Evolutionary conservation across 768 basidiomycete species (phyloP), one percentile per base, ranked within the genome.

Genomic region (Lentinula detonsa): DNA sequence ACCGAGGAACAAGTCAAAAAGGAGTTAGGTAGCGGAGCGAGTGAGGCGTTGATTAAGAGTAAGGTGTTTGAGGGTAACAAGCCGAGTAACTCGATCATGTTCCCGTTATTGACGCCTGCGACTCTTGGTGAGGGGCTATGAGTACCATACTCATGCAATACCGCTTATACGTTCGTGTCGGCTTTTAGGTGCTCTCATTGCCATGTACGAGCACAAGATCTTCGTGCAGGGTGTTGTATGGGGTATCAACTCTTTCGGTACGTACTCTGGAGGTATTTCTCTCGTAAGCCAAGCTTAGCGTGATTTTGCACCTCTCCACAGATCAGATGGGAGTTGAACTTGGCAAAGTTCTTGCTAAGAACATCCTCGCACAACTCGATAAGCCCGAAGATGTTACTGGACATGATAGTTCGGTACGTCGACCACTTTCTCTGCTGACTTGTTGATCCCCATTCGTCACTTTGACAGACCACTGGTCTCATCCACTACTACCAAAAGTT

Each of bases 291-390:
- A 6, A 11, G 11, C 34, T 37, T 23, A n/a, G 33, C 40, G n/a
- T 7, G 18, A 52, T 37, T 58, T 35, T 34, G 8, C n/a, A 58
- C 42, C 1, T 21, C 54, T 62, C 16, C 16, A 15, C 68, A 93
- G 93, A 98, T 74, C 97, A 98, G 86, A 97, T 98, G 95, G 97
- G 97, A 72, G 96, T 98, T 65, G 96, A 98, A 74, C 88, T 98
- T 59, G 95, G 95, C 61, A 98, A 98, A 73, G 91, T 95, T 4
- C 85, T 99, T 48, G 97, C 97, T 1, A 98, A 98, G 85, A 90
- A 89, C 67, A 98, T 99, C 68, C 81, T 98, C 55, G 82, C 85
- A 2, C 95, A 97, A 74, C 86, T 98, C 49, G 85, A 78, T n/a
- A 83, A 80, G 61, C 86, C 92, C 8, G 81, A 78, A 28, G 88